phyloP scores from a whole-genome alignment of 495 filamentous ascomycete species.

The Penicillium crystallinum region DNA sequence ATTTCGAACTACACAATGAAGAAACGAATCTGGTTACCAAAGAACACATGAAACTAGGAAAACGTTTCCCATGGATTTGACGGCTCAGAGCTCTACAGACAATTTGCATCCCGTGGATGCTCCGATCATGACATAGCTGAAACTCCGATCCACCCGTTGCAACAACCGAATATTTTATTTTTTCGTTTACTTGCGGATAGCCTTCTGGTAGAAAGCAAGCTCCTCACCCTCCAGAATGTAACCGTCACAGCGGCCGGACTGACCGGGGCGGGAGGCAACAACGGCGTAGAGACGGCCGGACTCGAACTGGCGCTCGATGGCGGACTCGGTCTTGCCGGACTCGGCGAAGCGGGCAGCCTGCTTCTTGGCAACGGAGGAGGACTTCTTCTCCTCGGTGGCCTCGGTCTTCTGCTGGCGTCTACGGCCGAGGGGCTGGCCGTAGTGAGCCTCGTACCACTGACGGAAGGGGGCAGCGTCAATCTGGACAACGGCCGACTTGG shows the following conservation, averaged over 20 bases:
- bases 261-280: slow-evolving; percentile 84
- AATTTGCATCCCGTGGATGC: slow-evolving; percentile 37
- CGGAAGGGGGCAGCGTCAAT: slow-evolving; percentile 97
- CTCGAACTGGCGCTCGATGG: slow-evolving; percentile 97
- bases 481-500: slow-evolving; percentile 96
- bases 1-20: neutral
- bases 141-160: slow-evolving; percentile 44
- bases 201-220: slow-evolving; percentile 98
- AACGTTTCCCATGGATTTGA: slow-evolving; percentile 36
- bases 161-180: slow-evolving; percentile 34
- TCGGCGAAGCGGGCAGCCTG: slow-evolving; percentile 77
- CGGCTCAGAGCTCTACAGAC: slow-evolving; percentile 43
- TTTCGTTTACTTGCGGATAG: slow-evolving; percentile 85
- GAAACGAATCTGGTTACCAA: neutral
- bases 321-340: slow-evolving; percentile 83
- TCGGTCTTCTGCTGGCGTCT: slow-evolving; percentile 79
- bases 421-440: slow-evolving; percentile 82
- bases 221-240: slow-evolving; percentile 99
- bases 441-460: slow-evolving; percentile 99
- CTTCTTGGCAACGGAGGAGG: slow-evolving; percentile 90
- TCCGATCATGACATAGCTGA: slow-evolving; percentile 44
- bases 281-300: slow-evolving; percentile 94
- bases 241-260: slow-evolving; percentile 92
- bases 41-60: slow-evolving; percentile 28
- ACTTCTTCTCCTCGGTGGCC: slow-evolving; percentile 77